A percentile compares a stretch with the other conserved stretches of the same genome.
Conservation (phyloP, 2,329 filamentous ascomycete species). For the Metarhizium robertsii region DNA sequence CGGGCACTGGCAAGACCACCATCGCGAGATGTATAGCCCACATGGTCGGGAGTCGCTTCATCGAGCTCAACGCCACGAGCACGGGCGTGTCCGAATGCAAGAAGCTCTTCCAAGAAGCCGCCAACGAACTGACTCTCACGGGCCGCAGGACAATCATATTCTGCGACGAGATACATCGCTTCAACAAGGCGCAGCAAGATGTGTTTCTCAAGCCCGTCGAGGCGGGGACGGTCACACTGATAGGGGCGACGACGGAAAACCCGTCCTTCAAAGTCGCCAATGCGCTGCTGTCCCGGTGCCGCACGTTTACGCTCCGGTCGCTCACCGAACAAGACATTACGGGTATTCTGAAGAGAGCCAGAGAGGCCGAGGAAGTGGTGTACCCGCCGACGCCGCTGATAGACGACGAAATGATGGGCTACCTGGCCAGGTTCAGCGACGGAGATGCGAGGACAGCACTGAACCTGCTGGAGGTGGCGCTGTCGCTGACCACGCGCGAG, state of each 20-base stretch:
- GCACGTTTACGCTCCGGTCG: constrained; percentile 78
- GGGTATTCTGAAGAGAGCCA: constrained; percentile 66
- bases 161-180: constrained; percentile 93
- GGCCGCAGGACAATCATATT: constrained; percentile 93
- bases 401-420: constrained; percentile 66
- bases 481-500: constrained; percentile 54
- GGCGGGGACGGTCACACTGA: constrained; percentile 78
- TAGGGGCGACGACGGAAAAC: constrained; percentile 95
- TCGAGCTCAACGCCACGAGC: constrained; percentile 92
- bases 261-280: constrained; percentile 88
- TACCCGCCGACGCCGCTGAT: constrained; percentile 47
- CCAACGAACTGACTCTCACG: constrained; percentile 68
- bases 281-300: constrained; percentile 78
- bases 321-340: constrained; percentile 64
- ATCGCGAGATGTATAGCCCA: constrained; percentile 86
- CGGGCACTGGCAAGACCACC: constrained; percentile 79
- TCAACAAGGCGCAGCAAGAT: constrained; percentile 88
- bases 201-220: constrained; percentile 91
- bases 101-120: constrained; percentile 79
- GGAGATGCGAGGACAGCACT: constrained; percentile 89
- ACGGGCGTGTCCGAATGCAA: constrained; percentile 86
- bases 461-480: constrained; percentile 82
- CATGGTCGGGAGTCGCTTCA: constrained; percentile 73
- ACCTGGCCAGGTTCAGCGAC: constrained; percentile 79
- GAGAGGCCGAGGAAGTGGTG: constrained; percentile 47